Evolutionary conservation across 176 grass and related monocot genomes (phyloP).

Genomic region (Triticum timopheevii): DNA sequence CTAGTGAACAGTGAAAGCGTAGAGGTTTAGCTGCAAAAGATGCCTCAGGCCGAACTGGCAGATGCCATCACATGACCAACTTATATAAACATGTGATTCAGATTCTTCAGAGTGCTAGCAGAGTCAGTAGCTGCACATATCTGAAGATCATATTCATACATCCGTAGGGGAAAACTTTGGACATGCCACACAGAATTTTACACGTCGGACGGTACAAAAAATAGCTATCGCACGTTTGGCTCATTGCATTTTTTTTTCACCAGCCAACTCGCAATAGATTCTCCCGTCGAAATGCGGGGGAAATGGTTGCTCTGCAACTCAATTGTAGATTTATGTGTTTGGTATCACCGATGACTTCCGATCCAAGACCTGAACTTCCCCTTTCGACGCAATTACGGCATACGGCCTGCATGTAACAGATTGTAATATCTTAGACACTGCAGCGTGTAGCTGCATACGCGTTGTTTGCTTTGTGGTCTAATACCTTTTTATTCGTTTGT

Average conservation of each 20-base stretch:
- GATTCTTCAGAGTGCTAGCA: background rate
- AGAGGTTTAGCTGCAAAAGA: no score
- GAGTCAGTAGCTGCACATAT: background rate
- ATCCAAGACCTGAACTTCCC: conserved; percentile 66
- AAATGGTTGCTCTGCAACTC: background rate
- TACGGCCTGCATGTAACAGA: conserved; percentile 47
- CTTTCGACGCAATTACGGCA: conserved; percentile 61
- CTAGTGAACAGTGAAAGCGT: background rate
- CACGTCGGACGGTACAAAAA: background rate
- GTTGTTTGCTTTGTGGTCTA: no score
- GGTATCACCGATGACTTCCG: conserved; percentile 46
- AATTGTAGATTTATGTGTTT: background rate
- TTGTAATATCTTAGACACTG: background rate
- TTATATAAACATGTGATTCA: background rate
- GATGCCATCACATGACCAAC: background rate
- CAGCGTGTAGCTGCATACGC: background rate
- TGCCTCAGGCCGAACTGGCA: no score
- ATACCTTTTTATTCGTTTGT: background rate
- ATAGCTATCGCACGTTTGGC: background rate
- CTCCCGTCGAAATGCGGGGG: background rate
- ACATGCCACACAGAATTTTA: background rate
- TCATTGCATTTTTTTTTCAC: background rate
- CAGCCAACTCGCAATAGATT: background rate
- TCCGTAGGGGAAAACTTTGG: background rate
- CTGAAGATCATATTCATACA: background rate